Base-by-base conservation (phyloP, 768 basidiomycete genomes). In the Russula brevipes region DNA sequence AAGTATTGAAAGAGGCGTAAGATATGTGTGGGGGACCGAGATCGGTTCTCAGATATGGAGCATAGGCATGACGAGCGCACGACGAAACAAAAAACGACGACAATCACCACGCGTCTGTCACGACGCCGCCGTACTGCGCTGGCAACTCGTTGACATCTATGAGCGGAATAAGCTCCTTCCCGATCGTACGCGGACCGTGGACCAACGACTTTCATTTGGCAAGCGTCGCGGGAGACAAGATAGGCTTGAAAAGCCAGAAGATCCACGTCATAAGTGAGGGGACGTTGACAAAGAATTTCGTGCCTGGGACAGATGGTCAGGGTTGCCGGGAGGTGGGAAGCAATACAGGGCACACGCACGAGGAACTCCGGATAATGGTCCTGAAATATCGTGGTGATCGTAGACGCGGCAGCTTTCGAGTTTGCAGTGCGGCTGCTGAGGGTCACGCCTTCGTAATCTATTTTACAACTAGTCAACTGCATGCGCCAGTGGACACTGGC, bases 121-220 rank as follows among this genome's bases (percentile, higher is more conserved):
- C 85, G 31, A 77, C 74, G 7, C 91, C 91, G 9, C 91, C 91
- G 67, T 92, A 93, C 51, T 80, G 76, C 73, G 77, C 75, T 1
- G 90, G 91, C 44, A 93, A 77, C 68, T 91, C 73, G 4, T 78
- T 73, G 6, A 73, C 73, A 45, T 83, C 78, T 47, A 92, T 83
- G 55, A 81, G 68, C 3, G 81, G 80, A n/a, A 80, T 70, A 12
- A 93, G 78, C 2, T 84, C 84, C 66, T 82, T 82, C 60, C 79
- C 77, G 49, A 92, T 83, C 0, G 81, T 75, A 61, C 77, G 73
- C n/a, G 79, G 72, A 16, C 89, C 84, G 30, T 79, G 77, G 46
- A n/a, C 90, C 90, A 17, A 90, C 86, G 42, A 92, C 86, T 39
- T 78, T 76, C 87, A 93, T 89, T 92, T 93, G 8, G 86, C 85